phyloP scores from a whole-genome alignment of 2,329 filamentous ascomycete genomes.

The Botryotinia convoluta region DNA sequence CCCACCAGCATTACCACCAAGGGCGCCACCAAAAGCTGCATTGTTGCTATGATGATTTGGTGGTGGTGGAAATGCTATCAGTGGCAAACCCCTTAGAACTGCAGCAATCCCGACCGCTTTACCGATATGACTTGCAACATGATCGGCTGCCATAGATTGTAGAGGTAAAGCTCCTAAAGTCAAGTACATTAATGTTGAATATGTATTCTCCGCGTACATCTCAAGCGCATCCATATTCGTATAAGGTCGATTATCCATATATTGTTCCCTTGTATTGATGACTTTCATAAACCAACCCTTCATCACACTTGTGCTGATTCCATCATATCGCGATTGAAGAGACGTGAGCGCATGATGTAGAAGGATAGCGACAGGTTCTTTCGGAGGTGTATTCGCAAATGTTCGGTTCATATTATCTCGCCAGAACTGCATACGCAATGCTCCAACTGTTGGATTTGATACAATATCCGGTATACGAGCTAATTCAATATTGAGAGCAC shows the following conservation, averaged over 20 bases:
- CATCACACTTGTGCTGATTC: conserved; percentile 44
- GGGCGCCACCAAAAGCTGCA: conserved; percentile 41
- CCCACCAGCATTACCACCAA: conserved; percentile 39
- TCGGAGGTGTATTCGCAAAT: conserved; percentile 74
- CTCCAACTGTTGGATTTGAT: conserved; percentile 80
- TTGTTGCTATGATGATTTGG: conserved; percentile 55
- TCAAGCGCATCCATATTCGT: conserved; percentile 71
- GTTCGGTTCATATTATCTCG: conserved; percentile 77
- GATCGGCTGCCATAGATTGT: conserved; percentile 80
- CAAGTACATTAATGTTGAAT: conserved; percentile 87
- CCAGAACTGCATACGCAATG: conserved; percentile 94
- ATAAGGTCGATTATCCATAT: conserved; percentile 82
- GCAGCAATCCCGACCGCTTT: conserved; percentile 89
- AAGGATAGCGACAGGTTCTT: conserved; percentile 86
- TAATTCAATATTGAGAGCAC: conserved; percentile 89
- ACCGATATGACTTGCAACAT: conserved; percentile 90
- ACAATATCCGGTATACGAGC: conserved; percentile 87
- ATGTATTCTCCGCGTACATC: conserved; percentile 90
- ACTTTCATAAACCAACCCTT: conserved; percentile 75
- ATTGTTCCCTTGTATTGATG: conserved; percentile 76
- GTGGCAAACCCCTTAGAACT: conserved; percentile 79
- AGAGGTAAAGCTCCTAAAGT: conserved; percentile 77
- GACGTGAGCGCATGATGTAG: conserved; percentile 69
- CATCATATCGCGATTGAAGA: conserved; percentile 48
- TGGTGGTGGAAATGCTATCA: conserved; percentile 76